Conservation (phyloP, 2,329 filamentous ascomycete species). For the Hirsutella minnesotensis region DNA sequence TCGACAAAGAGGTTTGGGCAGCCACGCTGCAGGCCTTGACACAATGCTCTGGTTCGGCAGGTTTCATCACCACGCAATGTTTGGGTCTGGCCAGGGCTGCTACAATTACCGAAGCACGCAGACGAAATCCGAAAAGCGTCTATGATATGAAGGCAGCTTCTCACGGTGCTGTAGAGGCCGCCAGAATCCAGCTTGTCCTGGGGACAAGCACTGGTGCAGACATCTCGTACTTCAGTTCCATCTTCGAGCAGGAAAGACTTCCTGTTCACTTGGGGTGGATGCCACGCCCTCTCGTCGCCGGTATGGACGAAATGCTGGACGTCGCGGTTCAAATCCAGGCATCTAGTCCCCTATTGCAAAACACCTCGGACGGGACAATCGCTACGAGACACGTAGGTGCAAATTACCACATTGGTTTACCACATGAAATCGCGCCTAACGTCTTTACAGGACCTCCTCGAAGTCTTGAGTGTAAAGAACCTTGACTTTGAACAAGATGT, state of each 20-base stretch:
- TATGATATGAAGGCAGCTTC: not conserved
- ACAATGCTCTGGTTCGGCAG: not conserved
- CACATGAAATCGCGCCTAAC: no score
- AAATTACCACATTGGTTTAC: no score
- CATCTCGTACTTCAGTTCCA: not conserved
- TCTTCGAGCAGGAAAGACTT: not conserved
- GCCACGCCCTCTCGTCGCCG: not conserved
- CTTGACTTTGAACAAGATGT: no score
- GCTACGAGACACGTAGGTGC: not conserved
- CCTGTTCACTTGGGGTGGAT: not conserved
- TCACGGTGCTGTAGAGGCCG: not conserved
- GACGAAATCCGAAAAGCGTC: not conserved
- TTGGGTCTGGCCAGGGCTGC: not conserved
- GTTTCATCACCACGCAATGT: not conserved
- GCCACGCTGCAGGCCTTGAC: not conserved
- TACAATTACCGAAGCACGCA: not conserved
- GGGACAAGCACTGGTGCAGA: not conserved
- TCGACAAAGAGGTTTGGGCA: not conserved
- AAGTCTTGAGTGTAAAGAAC: no score
- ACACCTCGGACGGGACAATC: not conserved
- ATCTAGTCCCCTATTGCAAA: not conserved
- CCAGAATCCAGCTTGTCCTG: not conserved
- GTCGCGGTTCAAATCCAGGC: not conserved
- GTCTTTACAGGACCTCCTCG: no score
- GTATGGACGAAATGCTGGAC: not conserved